Evolutionary conservation across 768 basidiomycete genomes (phyloP).

Genomic region (Tubosaeta sp.): DNA sequence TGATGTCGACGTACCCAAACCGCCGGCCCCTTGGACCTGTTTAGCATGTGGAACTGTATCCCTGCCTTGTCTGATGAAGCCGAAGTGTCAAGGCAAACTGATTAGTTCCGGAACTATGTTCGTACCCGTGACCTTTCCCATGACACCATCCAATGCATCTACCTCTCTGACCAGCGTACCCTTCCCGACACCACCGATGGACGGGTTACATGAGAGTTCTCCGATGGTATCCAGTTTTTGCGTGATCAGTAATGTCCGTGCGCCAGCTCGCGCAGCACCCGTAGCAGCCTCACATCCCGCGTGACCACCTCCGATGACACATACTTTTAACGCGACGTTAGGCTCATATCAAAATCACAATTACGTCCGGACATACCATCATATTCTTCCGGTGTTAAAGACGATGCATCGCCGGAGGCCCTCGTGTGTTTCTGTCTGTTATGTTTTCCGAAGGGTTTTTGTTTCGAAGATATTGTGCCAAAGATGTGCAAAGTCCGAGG

Average conservation of each 20-base stretch:
- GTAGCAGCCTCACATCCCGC: conserved; percentile 92
- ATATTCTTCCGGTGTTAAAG: conserved; percentile 9
- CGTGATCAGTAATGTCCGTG: conserved; percentile 75
- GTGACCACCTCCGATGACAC: conserved; percentile 89
- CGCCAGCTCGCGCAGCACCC: conserved; percentile 79
- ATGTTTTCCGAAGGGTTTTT: background rate
- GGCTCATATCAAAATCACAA: conserved; percentile 29
- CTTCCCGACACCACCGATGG: conserved; percentile 89
- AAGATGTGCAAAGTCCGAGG: background rate
- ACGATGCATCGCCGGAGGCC: background rate
- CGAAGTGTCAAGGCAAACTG: background rate
- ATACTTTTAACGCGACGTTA: conserved; percentile 48
- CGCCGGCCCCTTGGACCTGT: conserved; percentile 81
- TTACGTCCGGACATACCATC: conserved; percentile 19
- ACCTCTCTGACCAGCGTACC: conserved; percentile 89
- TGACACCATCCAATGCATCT: conserved; percentile 85
- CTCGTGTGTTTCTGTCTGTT: background rate
- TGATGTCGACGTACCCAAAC: conserved; percentile 66
- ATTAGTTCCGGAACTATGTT: background rate
- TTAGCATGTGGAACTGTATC: conserved; percentile 84
- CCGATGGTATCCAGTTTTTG: conserved; percentile 81
- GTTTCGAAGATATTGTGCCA: background rate
- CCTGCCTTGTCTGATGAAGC: conserved; percentile 68
- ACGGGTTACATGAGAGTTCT: conserved; percentile 86
- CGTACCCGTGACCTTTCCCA: conserved; percentile 77